Conservation (phyloP, 2,329 filamentous ascomycete genomes). For the Hypoxylon sp. region DNA sequence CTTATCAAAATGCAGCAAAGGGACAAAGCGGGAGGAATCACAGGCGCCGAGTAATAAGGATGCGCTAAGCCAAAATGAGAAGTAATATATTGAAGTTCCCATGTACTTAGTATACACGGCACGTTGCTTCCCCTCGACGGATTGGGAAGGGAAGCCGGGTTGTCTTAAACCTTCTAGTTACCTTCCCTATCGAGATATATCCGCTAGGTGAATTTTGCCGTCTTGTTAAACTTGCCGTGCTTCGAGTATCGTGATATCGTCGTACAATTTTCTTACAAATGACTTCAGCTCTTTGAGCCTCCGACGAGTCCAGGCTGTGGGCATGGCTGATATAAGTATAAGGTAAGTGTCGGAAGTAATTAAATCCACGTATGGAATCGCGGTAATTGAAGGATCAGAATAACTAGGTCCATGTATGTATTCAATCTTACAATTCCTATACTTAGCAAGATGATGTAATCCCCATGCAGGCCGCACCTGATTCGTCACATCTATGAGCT, state of each 20-base stretch:
- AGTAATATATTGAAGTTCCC: conserved; percentile 30
- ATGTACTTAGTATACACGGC: conserved; percentile 31
- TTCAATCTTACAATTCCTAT: conserved; percentile 21
- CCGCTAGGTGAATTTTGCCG: conserved; percentile 33
- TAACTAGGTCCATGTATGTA: neutral
- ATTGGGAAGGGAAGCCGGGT: conserved; percentile 40
- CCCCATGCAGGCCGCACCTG: conserved; percentile 3
- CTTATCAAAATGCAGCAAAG: conserved; percentile 18
- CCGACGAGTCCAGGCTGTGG: neutral
- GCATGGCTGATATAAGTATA: conserved; percentile 2
- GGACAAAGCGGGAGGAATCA: conserved; percentile 6
- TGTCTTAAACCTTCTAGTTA: conserved; percentile 26
- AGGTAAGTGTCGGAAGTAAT: conserved; percentile 15
- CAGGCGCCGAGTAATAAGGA: conserved; percentile 12
- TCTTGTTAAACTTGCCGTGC: conserved; percentile 9
- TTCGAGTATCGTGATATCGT: conserved; percentile 10
- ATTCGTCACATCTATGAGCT: conserved; percentile 20
- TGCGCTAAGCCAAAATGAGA: conserved; percentile 29
- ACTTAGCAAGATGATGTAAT: conserved; percentile 20
- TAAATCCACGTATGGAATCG: neutral
- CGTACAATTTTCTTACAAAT: conserved; percentile 8
- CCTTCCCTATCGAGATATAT: conserved; percentile 38
- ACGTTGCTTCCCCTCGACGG: conserved; percentile 31
- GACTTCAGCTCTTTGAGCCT: conserved; percentile 13
- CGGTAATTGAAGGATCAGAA: conserved; percentile 18